Evolutionary conservation across 2,329 filamentous ascomycete genomes (phyloP).

Genomic region (Lomentospora prolificans): DNA sequence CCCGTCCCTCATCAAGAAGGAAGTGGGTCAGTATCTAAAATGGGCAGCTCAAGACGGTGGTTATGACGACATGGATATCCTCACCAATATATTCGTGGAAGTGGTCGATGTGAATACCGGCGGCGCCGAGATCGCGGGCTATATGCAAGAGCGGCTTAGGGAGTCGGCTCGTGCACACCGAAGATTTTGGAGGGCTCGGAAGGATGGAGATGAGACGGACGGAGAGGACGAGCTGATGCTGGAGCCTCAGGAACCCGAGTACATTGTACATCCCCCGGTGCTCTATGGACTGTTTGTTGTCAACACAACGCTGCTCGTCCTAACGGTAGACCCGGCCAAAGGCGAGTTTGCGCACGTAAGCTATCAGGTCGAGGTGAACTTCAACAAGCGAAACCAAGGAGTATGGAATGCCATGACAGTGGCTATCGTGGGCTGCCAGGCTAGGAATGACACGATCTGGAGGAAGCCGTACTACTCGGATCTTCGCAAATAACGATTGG

Average conservation of each 20-base stretch:
- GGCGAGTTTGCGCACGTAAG: conserved; percentile 26
- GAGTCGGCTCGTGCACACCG: conserved; percentile 25
- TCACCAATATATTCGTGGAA: conserved; percentile 29
- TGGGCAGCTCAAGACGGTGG: conserved; percentile 33
- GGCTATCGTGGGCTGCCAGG: conserved; percentile 28
- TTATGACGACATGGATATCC: conserved; percentile 22
- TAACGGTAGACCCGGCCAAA: conserved; percentile 29
- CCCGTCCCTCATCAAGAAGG: conserved; percentile 22
- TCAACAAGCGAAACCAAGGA: conserved; percentile 27
- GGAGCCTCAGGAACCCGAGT: neutral
- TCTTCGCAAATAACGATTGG: neutral
- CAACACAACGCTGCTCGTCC: conserved; percentile 26
- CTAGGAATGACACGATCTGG: conserved; percentile 27
- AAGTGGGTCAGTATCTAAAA: conserved; percentile 24
- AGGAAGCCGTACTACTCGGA: conserved; percentile 23
- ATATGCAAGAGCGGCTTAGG: conserved; percentile 26
- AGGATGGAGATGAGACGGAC: neutral
- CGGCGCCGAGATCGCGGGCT: conserved; percentile 22
- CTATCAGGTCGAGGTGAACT: conserved; percentile 31
- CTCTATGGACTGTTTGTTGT: conserved; percentile 34
- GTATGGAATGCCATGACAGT: conserved; percentile 35
- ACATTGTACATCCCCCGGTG: conserved; percentile 22
- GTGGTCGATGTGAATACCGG: conserved; percentile 21
- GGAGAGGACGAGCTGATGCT: conserved; percentile 8
- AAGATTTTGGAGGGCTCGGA: conserved; percentile 20